A percentile compares a stretch with the other conserved stretches of the same genome.
Evolutionary conservation across 768 basidiomycete species (phyloP).

Genomic region (Russula virescens): DNA sequence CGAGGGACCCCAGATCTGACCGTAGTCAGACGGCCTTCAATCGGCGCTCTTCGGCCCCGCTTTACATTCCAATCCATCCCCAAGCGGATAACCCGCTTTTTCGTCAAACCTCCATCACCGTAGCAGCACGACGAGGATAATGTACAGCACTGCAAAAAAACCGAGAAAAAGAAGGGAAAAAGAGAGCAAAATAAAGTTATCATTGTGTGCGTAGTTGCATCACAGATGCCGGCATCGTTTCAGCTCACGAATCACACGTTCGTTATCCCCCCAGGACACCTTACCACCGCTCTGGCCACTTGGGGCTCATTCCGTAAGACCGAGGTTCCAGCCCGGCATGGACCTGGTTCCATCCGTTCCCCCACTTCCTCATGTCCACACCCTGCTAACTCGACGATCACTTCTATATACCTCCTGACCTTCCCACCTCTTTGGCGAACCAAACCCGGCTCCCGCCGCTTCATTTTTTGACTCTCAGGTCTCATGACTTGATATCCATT

Average conservation of each 20-base stretch:
- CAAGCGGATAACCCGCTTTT: no score
- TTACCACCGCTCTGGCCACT: constrained; percentile 3
- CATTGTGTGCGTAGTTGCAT: neutral
- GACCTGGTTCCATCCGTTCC: constrained; percentile 9
- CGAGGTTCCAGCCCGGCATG: constrained; percentile 14
- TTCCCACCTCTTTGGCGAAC: constrained; percentile 2
- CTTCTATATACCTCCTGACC: constrained; percentile 7
- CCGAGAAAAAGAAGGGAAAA: neutral
- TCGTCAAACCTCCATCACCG: neutral
- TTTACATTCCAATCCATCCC: neutral
- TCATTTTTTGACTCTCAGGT: neutral
- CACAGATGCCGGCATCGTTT: constrained; percentile 11
- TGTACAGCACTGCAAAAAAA: neutral
- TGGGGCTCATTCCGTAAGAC: constrained; percentile 11
- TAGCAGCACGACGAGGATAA: neutral
- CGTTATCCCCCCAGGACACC: neutral
- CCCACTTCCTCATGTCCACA: constrained; percentile 3
- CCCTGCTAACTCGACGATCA: constrained; percentile 21
- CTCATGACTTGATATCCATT: constrained; percentile 14
- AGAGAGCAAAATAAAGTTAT: neutral
- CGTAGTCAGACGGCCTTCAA: neutral
- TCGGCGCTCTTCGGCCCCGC: constrained; percentile 7
- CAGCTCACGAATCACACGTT: constrained; percentile 5
- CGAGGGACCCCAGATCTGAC: constrained; percentile 17
- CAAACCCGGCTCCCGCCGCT: neutral